phyloP scores from a whole-genome alignment of 176 grass and related monocot species.

The Oryza glaberrima region DNA sequence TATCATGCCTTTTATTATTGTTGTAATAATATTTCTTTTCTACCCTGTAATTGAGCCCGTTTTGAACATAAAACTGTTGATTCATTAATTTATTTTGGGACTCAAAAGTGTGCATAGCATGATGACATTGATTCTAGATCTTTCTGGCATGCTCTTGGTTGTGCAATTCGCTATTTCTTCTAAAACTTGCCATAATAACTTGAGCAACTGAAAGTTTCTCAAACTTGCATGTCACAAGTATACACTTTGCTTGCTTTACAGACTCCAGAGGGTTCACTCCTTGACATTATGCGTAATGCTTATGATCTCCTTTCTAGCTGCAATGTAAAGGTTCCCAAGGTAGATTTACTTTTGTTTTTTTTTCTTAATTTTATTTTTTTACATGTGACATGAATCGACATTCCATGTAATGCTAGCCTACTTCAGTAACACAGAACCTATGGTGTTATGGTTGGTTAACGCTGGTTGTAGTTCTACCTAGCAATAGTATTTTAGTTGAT shows the following conservation, averaged over 20 bases:
- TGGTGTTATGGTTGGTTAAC: neutral
- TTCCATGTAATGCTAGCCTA: slow-evolving; percentile 9
- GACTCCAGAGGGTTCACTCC: slow-evolving; percentile 95
- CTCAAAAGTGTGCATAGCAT: slow-evolving; percentile 30
- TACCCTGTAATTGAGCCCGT: neutral
- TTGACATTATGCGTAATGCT: slow-evolving; percentile 97
- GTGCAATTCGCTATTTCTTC: neutral
- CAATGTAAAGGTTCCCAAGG: slow-evolving; percentile 71
- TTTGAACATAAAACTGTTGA: slow-evolving; percentile 17
- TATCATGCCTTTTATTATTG: neutral
- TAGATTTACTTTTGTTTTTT: slow-evolving; percentile 42
- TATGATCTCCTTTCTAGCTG: slow-evolving; percentile 81
- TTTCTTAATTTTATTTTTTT: slow-evolving; percentile 33
- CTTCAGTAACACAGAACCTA: neutral
- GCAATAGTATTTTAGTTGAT: neutral
- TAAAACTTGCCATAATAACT: neutral
- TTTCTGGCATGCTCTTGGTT: neutral
- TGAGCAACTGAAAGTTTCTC: slow-evolving; percentile 9
- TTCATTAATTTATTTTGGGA: neutral
- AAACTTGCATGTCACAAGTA: neutral
- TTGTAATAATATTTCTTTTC: neutral
- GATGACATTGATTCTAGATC: neutral
- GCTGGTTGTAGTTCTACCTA: neutral
- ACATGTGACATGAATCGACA: slow-evolving; percentile 10
- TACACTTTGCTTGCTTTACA: slow-evolving; percentile 50